Base-by-base conservation (phyloP, 2,329 filamentous ascomycete genomes). In the Colletotrichum salicis region DNA sequence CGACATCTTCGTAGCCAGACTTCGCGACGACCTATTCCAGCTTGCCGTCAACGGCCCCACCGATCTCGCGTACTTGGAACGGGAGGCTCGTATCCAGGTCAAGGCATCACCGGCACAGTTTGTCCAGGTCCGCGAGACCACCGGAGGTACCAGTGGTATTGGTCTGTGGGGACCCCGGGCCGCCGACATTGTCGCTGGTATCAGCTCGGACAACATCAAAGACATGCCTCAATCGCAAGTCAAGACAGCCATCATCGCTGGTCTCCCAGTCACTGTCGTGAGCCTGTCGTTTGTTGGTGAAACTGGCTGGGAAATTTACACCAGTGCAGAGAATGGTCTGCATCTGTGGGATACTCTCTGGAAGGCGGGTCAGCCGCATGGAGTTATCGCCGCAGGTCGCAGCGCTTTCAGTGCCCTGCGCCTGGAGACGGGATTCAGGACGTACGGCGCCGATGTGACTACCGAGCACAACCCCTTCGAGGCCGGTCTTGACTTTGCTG, bases 101-200 rank as follows among this genome's bases (percentile, higher is more conserved):
- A 80, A 84, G 67, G 74, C 76, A 0, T 79, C 75, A 1, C 83
- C 87, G 0, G 77, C 76, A 4, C 76, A 82, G 54, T 86, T 82
- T 79, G 85, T 84, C 0, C 83, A 87, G 19, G 86, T 91, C 0
- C 85, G 86, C 37, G 90, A 92, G 54, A 83, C 91, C 56, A 92
- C 90, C 0, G 87, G 88, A 1, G 86, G 84, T 4, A 90, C 89
- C 0, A 91, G 89, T 76, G 88, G 87, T 70, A 83, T 92, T 24
- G 90, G 90, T 0, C 86, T 92, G 19, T 92, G 89, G 89, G 90
- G 90, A 0, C 90, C 90, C 56, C 83, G 81, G 12, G 82, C 89
- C 0, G 80, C 83, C 4, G 84, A 89, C 2, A 85, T 91, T 0
- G 83, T 91, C 48, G 75, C 78, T 5, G 75, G 77, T 0, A 78